Evolutionary conservation across 805 yeast species (phyloP).

Genomic region (Wickerhamomyces alni): DNA sequence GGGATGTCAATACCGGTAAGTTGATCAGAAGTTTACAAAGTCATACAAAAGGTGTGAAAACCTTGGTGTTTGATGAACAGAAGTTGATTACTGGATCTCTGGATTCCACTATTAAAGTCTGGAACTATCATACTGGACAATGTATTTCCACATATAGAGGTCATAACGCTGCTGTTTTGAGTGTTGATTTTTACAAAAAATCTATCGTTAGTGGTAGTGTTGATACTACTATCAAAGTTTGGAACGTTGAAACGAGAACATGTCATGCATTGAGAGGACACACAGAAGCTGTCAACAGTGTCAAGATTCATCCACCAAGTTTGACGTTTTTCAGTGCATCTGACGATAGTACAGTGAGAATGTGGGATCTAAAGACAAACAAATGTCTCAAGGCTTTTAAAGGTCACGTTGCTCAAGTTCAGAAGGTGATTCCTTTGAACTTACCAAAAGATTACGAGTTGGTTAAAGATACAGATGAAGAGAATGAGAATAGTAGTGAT

Average conservation of each 20-base stretch:
- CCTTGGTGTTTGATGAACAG: conserved; percentile 80
- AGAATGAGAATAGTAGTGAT: conserved; percentile 9
- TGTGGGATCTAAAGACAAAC: conserved; percentile 89
- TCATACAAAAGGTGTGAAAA: conserved; percentile 83
- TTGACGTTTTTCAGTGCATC: conserved; percentile 79
- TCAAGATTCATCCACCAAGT: conserved; percentile 75
- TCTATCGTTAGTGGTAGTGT: conserved; percentile 91
- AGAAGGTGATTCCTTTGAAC: conserved; percentile 81
- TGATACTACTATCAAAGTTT: conserved; percentile 85
- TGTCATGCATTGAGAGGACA: conserved; percentile 94
- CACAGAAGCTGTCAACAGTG: conserved; percentile 86
- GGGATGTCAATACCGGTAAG: conserved; percentile 83
- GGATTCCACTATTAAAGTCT: conserved; percentile 87
- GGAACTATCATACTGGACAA: conserved; percentile 94
- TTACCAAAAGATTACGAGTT: conserved; percentile 57
- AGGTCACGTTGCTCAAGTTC: conserved; percentile 94
- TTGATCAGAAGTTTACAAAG: conserved; percentile 74
- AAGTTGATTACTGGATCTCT: conserved; percentile 89
- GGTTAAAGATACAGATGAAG: conserved; percentile 32
- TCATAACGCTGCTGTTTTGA: conserved; percentile 78
- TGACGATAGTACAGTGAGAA: conserved; percentile 86
- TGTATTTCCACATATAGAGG: conserved; percentile 93
- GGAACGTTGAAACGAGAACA: conserved; percentile 93
- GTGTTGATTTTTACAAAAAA: conserved; percentile 76
- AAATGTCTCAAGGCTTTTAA: conserved; percentile 71